Evolutionary conservation across 1,284 basidiomycete species (phyloP).

Genomic region (Ustilago hordei): DNA sequence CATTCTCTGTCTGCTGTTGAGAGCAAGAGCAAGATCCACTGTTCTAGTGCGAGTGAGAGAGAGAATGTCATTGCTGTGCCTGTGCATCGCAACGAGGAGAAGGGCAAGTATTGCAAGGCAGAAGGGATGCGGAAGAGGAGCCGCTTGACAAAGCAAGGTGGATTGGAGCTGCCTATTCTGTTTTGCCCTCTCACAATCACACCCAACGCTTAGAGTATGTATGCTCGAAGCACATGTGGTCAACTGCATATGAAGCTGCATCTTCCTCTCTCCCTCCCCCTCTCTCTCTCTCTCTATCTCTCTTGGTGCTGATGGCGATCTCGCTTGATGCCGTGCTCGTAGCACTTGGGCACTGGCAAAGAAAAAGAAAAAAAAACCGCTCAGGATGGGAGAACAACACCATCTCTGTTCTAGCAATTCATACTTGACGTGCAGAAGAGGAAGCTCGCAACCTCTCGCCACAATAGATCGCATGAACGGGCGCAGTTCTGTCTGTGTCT

Average conservation of each 20-base stretch:
- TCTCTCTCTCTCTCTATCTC: neutral
- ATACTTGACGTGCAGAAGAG: conserved; percentile 17
- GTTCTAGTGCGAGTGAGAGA: neutral
- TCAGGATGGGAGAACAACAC: neutral
- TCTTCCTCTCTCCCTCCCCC: neutral
- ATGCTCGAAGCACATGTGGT: neutral
- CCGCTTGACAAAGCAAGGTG: neutral
- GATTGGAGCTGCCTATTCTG: neutral
- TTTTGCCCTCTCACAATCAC: conserved; percentile 1
- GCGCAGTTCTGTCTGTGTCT: neutral
- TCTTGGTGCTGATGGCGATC: neutral
- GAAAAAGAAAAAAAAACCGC: neutral
- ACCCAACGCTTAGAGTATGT: neutral
- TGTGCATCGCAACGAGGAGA: conserved; percentile 4
- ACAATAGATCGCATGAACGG: conserved; percentile 6
- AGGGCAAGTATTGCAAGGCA: conserved; percentile 3
- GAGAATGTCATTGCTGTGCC: neutral
- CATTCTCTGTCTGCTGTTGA: neutral
- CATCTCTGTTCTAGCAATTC: neutral
- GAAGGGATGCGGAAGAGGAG: conserved; percentile 11
- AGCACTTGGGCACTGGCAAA: neutral
- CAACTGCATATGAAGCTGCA: neutral
- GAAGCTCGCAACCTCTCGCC: conserved; percentile 2
- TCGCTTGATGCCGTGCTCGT: neutral
- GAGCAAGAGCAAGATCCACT: neutral